Evolutionary conservation across 306 rosid species (phyloP).

Genomic region (Lablab purpureus): DNA sequence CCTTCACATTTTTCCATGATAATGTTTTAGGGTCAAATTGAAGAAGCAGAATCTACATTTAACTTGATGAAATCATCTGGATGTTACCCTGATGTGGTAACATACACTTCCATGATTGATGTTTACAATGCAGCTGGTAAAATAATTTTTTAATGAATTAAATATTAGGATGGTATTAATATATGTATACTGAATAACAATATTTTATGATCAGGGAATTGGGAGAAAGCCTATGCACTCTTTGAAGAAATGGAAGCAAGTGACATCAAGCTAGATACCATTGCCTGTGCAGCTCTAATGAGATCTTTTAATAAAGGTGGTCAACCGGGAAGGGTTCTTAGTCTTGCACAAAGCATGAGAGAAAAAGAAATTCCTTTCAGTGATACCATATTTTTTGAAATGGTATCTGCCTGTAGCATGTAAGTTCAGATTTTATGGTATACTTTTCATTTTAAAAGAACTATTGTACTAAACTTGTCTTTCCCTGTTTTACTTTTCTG

Average conservation of each 20-base stretch:
- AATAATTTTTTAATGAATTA: conserved; percentile 34
- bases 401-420: conserved; percentile 95
- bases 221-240: conserved; percentile 79
- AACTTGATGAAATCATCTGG: conserved; percentile 70
- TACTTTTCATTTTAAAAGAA: background rate
- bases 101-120: conserved; percentile 87
- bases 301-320: conserved; percentile 89
- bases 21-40: conserved; percentile 67
- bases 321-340: conserved; percentile 76
- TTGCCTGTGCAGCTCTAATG: conserved; percentile 88
- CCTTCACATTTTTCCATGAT: conserved; percentile 37
- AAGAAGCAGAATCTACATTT: conserved; percentile 82
- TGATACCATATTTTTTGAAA: conserved; percentile 82
- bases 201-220: conserved; percentile 63
- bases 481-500: conserved; percentile 5
- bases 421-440: conserved; percentile 52
- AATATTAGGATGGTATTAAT: conserved; percentile 30
- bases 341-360: conserved; percentile 78
- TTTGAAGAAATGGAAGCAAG: conserved; percentile 81
- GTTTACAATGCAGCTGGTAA: conserved; percentile 79
- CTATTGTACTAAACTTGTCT: conserved; percentile 4
- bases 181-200: conserved; percentile 37
- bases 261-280: conserved; percentile 69
- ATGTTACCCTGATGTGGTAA: conserved; percentile 73
- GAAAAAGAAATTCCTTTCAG: conserved; percentile 76